Conservation (phyloP, 108 stramenopile species). For the Stephanodiscus minutulus region DNA sequence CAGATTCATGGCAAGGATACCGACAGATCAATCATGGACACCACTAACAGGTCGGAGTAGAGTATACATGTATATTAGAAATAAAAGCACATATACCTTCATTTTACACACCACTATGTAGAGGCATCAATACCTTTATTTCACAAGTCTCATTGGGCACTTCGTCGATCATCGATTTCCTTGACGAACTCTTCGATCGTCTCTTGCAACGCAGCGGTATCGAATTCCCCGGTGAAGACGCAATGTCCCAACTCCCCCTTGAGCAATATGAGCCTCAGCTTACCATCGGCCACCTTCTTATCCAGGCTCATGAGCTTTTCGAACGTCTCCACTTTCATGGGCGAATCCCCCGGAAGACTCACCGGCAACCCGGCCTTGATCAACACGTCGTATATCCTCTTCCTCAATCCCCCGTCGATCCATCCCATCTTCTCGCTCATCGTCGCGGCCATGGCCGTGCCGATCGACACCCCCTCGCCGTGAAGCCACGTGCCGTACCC, state of each 20-base stretch:
- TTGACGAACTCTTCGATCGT: conserved; percentile 89
- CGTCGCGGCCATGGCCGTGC: conserved; percentile 94
- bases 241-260: conserved; percentile 83
- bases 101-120: too few relatives aligned
- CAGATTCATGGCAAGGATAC: conserved; percentile 44
- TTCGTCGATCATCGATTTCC: conserved; percentile 58
- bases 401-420: conserved; percentile 68
- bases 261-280: conserved; percentile 78
- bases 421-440: conserved; percentile 90
- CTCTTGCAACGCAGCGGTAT: conserved; percentile 72
- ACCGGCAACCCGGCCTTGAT: conserved; percentile 74
- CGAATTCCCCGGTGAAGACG: conserved; percentile 90
- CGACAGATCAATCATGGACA: conserved; percentile 11
- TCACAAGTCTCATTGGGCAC: too few relatives aligned
- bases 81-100: too few relatives aligned
- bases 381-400: conserved; percentile 69
- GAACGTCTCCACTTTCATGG: conserved; percentile 77
- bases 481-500: conserved; percentile 95
- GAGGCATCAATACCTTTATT: too few relatives aligned
- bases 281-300: conserved; percentile 92
- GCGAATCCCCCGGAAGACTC: conserved; percentile 76
- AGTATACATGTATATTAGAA: too few relatives aligned
- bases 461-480: conserved; percentile 97
- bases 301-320: conserved; percentile 87
- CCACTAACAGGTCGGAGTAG: too few relatives aligned